These are phyloP conservation scores for Pyrenochaeta sp. DNA, from an alignment of 2,329 filamentous ascomycete genomes.

Conservation along the genomic window DNA sequence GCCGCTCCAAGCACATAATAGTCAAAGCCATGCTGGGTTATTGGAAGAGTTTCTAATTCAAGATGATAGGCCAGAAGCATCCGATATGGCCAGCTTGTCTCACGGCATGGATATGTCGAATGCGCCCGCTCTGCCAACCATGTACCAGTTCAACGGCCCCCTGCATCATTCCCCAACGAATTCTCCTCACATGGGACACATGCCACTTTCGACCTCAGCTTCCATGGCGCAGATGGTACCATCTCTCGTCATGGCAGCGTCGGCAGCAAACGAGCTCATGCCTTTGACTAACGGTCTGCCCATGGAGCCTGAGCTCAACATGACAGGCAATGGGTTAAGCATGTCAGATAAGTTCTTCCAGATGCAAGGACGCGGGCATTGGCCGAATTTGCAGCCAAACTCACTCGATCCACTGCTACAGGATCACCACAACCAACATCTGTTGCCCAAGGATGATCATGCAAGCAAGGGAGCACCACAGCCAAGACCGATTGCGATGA, in stretches of 20 bases:
- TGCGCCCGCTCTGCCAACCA: slow-evolving; percentile 44
- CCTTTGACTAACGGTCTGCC: slow-evolving; percentile 40
- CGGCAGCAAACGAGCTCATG: slow-evolving; percentile 50
- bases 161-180: slow-evolving; percentile 46
- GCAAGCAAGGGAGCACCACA: slow-evolving; percentile 31
- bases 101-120: slow-evolving; percentile 43
- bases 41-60: slow-evolving; percentile 49
- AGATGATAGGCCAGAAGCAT: slow-evolving; percentile 44
- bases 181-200: slow-evolving; percentile 43
- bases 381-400: slow-evolving; percentile 38
- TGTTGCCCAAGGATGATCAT: slow-evolving; percentile 31
- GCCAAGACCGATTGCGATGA: slow-evolving; percentile 49
- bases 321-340: slow-evolving; percentile 30
- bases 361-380: slow-evolving; percentile 35
- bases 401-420: slow-evolving; percentile 45
- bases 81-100: slow-evolving; percentile 30
- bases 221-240: slow-evolving; percentile 47
- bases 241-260: slow-evolving; percentile 50
- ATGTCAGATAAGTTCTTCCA: slow-evolving; percentile 48
- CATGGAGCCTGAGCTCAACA: slow-evolving; percentile 46
- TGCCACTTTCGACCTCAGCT: slow-evolving; percentile 35
- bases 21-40: slow-evolving; percentile 32
- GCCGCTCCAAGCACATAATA: slow-evolving; percentile 25
- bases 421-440: slow-evolving; percentile 39
- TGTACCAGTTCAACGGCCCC: slow-evolving; percentile 48